These are phyloP conservation scores for Pseudocercospora fuligena DNA, from an alignment of 2,329 filamentous ascomycete species.

Conservation along the genomic window DNA sequence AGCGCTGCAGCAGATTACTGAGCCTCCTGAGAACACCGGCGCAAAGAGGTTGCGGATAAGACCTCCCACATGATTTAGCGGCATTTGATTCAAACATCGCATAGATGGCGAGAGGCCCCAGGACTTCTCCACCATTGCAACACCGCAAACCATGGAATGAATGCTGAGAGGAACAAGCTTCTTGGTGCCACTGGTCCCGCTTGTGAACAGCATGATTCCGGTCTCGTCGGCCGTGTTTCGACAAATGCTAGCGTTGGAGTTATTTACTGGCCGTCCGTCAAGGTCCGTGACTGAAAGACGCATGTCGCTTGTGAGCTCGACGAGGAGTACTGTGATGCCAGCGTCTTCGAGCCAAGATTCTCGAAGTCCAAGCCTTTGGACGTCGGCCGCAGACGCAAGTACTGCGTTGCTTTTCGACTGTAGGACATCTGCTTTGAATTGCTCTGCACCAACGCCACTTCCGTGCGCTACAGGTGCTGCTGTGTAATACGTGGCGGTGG, in stretches of 20 bases:
- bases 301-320: constrained; percentile 46
- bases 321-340: constrained; percentile 47
- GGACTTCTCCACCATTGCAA: constrained; percentile 59
- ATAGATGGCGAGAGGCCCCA: constrained; percentile 57
- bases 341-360: constrained; percentile 41
- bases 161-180: constrained; percentile 61
- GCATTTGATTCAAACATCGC: constrained; percentile 65
- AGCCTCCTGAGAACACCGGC: constrained; percentile 59
- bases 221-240: constrained; percentile 54
- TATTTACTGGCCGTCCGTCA: constrained; percentile 19
- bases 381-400: constrained; percentile 51
- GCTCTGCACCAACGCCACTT: constrained; percentile 51
- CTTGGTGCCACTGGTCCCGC: constrained; percentile 63
- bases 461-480: constrained; percentile 59
- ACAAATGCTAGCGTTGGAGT: constrained; percentile 8
- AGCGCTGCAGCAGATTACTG: constrained; percentile 58
- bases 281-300: constrained; percentile 43
- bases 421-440: constrained; percentile 57
- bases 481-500: constrained; percentile 57
- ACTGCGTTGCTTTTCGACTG: constrained; percentile 55
- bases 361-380: constrained; percentile 47
- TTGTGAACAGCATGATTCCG: constrained; percentile 61
- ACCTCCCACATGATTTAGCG: constrained; percentile 60
- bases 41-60: constrained; percentile 61
- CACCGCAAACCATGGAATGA: constrained; percentile 57